phyloP scores from a whole-genome alignment of 1,284 basidiomycete genomes.

The Golubevia pallescens region DNA sequence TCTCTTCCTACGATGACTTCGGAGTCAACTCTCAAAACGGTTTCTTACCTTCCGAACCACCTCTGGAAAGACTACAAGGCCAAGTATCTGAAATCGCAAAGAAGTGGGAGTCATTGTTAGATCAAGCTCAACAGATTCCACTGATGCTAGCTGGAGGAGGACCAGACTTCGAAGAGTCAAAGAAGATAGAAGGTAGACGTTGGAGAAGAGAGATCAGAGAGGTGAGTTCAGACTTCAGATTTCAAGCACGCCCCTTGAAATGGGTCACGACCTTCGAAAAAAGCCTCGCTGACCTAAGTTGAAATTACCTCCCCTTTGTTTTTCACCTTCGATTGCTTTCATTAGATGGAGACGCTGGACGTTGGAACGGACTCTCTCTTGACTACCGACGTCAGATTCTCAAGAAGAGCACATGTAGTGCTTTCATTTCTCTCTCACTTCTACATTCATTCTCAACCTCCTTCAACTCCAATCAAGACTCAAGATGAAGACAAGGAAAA shows the following conservation, averaged over 20 bases:
- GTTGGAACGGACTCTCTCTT: neutral
- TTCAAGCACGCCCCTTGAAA: no score
- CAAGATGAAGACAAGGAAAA: no score
- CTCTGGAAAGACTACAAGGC: slow-evolving; percentile 29
- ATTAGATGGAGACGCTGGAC: neutral
- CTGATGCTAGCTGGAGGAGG: slow-evolving; percentile 44
- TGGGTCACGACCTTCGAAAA: no score
- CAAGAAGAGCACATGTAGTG: neutral
- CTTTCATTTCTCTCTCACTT: neutral
- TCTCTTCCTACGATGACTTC: slow-evolving; percentile 32
- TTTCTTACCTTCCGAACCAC: slow-evolving; percentile 52
- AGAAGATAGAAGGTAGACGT: slow-evolving; percentile 22
- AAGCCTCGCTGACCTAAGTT: no score
- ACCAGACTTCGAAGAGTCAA: slow-evolving; percentile 19
- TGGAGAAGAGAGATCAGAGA: slow-evolving; percentile 44
- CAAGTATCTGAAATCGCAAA: slow-evolving; percentile 15
- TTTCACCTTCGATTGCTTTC: neutral
- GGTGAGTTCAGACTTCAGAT: slow-evolving; percentile 5
- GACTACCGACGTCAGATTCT: neutral
- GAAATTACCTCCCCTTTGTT: no score
- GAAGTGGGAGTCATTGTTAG: slow-evolving; percentile 47
- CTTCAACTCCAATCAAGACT: neutral
- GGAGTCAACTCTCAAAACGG: slow-evolving; percentile 55
- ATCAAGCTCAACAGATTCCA: slow-evolving; percentile 36
- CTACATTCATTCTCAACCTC: slow-evolving; percentile 5